phyloP scores from a whole-genome alignment of 768 basidiomycete genomes.

The Phlebiopsis flavidoalba region DNA sequence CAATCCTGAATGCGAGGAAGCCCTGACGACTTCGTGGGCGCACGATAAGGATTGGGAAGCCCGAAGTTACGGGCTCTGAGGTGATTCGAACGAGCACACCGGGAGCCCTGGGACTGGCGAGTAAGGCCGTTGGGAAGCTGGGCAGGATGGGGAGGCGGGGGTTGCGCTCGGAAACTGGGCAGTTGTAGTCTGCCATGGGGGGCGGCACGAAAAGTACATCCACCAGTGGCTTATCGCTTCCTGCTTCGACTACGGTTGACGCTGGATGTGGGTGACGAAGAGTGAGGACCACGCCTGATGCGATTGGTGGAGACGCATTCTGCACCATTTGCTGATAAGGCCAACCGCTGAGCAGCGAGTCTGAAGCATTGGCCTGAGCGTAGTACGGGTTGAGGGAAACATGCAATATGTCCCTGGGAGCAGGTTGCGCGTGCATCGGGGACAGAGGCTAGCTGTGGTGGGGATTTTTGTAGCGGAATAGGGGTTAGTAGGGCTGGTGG shows the following conservation, averaged over 20 bases:
- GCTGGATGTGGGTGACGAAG: slow-evolving; percentile 19
- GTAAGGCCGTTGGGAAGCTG: slow-evolving; percentile 40
- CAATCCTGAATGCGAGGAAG: slow-evolving; percentile 24
- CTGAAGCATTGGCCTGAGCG: slow-evolving; percentile 73
- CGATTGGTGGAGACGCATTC: slow-evolving; percentile 57
- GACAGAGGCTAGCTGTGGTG: slow-evolving; percentile 63
- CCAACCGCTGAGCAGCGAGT: slow-evolving; percentile 82
- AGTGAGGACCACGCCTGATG: slow-evolving; percentile 39
- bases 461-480: slow-evolving; percentile 71
- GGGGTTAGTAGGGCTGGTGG: slow-evolving; percentile 77
- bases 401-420: slow-evolving; percentile 31
- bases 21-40: slow-evolving; percentile 48
- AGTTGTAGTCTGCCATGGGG: slow-evolving; percentile 49
- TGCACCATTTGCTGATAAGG: slow-evolving; percentile 92
- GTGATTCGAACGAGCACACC: slow-evolving; percentile 29
- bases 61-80: slow-evolving; percentile 42
- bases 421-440: slow-evolving; percentile 33
- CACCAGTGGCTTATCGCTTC: slow-evolving; percentile 36
- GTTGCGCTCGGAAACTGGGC: slow-evolving; percentile 70
- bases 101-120: slow-evolving; percentile 25
- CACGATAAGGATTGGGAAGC: slow-evolving; percentile 83
- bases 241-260: slow-evolving; percentile 35
- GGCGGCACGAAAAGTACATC: slow-evolving; percentile 59
- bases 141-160: slow-evolving; percentile 53
- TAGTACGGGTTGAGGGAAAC: slow-evolving; percentile 60